phyloP scores from a whole-genome alignment of 768 basidiomycete species.

The Tephrocybe sp. region DNA sequence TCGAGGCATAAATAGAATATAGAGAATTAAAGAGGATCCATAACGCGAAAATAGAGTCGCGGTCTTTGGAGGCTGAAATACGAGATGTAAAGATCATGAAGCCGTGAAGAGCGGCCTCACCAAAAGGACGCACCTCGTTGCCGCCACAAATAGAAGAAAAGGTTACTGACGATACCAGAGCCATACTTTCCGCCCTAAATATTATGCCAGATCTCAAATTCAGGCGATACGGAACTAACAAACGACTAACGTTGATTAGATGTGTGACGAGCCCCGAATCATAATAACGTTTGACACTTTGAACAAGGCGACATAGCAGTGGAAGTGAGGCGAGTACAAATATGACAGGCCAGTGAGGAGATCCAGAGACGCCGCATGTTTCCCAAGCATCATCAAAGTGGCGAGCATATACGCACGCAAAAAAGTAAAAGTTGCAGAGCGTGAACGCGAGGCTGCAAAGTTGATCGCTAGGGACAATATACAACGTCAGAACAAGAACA shows the following conservation, averaged over 20 bases:
- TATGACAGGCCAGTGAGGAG: conserved; percentile 59
- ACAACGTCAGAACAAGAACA: not conserved
- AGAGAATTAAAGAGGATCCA: conserved; percentile 67
- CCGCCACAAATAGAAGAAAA: conserved; percentile 81
- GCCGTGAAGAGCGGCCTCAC: not conserved
- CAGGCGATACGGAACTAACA: not conserved
- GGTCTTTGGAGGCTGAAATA: conserved; percentile 22
- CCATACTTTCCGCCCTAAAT: conserved; percentile 83
- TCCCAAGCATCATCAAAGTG: conserved; percentile 51
- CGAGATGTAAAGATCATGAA: not conserved
- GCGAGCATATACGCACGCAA: conserved; percentile 71
- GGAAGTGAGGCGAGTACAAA: conserved; percentile 67
- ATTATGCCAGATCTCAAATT: conserved; percentile 2
- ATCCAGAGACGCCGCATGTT: conserved; percentile 42
- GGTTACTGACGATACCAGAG: conserved; percentile 59
- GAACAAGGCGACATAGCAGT: conserved; percentile 73
- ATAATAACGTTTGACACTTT: conserved; percentile 83
- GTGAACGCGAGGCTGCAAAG: conserved; percentile 80
- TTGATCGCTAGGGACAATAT: conserved; percentile 57
- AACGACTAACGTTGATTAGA: conserved; percentile 72
- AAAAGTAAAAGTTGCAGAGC: conserved; percentile 68
- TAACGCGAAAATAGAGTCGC: conserved; percentile 55
- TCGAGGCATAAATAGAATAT: conserved; percentile 67
- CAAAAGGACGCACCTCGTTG: conserved; percentile 43
- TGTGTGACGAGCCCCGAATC: conserved; percentile 78